Conservation (phyloP, 345 rosid genomes). For the Arabidopsis arenosa region DNA sequence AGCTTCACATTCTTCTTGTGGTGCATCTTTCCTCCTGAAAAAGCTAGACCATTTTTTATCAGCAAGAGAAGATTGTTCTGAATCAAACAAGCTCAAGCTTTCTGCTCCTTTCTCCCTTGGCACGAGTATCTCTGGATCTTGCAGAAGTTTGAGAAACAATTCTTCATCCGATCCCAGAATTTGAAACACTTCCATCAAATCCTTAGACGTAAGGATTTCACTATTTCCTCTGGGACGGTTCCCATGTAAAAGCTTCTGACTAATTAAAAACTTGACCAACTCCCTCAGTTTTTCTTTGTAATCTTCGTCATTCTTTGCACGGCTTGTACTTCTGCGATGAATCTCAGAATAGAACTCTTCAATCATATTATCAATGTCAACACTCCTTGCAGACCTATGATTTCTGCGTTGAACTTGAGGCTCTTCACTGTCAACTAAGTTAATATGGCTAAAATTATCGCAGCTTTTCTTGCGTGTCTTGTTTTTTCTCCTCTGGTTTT, state of each 20-base stretch:
- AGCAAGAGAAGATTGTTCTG: slow-evolving; percentile 52
- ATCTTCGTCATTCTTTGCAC: slow-evolving; percentile 49
- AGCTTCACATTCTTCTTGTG: slow-evolving; percentile 55
- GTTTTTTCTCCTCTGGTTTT: slow-evolving; percentile 59
- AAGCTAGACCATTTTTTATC: slow-evolving; percentile 60
- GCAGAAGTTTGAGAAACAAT: slow-evolving; percentile 71
- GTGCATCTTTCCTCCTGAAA: slow-evolving; percentile 68
- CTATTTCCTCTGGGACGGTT: slow-evolving; percentile 59
- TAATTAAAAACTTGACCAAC: slow-evolving; percentile 67
- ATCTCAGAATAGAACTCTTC: slow-evolving; percentile 75
- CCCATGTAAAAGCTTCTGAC: slow-evolving; percentile 65
- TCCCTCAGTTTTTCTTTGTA: slow-evolving; percentile 73
- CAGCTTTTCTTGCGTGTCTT: slow-evolving; percentile 62
- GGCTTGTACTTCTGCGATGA: slow-evolving; percentile 56
- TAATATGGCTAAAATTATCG: slow-evolving; percentile 49
- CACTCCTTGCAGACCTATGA: slow-evolving; percentile 46
- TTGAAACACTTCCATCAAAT: slow-evolving; percentile 82
- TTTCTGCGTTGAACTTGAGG: slow-evolving; percentile 42
- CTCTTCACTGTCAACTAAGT: slow-evolving; percentile 49
- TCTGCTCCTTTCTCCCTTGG: slow-evolving; percentile 54
- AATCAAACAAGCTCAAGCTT: slow-evolving; percentile 49
- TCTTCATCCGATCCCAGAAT: slow-evolving; percentile 81
- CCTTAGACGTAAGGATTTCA: slow-evolving; percentile 60
- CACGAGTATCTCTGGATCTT: slow-evolving; percentile 71
- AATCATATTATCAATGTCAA: slow-evolving; percentile 63